Conservation (phyloP, 2,329 filamentous ascomycete species). For the Aureobasidium sp. region DNA sequence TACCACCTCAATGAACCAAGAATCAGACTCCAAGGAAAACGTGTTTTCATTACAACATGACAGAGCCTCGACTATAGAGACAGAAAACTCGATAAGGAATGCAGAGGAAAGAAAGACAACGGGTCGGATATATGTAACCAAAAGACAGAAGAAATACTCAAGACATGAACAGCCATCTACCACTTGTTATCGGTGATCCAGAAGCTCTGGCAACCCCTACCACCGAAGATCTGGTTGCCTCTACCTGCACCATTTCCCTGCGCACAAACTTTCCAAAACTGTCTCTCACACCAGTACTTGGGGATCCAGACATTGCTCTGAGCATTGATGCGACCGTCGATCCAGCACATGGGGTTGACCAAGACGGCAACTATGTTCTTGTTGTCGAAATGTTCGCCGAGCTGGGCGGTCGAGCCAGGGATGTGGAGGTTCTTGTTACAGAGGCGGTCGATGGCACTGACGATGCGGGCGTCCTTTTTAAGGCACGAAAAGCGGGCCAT, state of each 20-base stretch:
- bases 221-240: conserved; percentile 14
- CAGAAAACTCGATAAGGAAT: too few relatives aligned
- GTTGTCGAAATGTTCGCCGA: not conserved
- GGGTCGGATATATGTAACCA: not conserved
- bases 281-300: conserved; percentile 19
- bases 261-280: conserved; percentile 20
- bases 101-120: not conserved
- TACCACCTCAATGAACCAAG: too few relatives aligned
- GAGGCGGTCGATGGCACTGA: conserved; percentile 16
- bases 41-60: too few relatives aligned
- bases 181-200: not conserved
- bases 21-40: too few relatives aligned
- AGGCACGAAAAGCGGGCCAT: not conserved
- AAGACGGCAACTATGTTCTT: not conserved
- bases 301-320: conserved; percentile 21
- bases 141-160: not conserved
- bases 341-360: not conserved
- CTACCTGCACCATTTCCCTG: conserved; percentile 8
- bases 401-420: conserved; percentile 7
- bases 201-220: conserved; percentile 17
- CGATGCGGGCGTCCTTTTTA: not conserved
- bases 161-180: not conserved
- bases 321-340: conserved; percentile 2
- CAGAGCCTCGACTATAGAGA: too few relatives aligned
- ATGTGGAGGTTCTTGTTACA: conserved; percentile 17